Evolutionary conservation across 352 stramenopile genomes (phyloP).

Genomic region (Elongisporangium anandrum): DNA sequence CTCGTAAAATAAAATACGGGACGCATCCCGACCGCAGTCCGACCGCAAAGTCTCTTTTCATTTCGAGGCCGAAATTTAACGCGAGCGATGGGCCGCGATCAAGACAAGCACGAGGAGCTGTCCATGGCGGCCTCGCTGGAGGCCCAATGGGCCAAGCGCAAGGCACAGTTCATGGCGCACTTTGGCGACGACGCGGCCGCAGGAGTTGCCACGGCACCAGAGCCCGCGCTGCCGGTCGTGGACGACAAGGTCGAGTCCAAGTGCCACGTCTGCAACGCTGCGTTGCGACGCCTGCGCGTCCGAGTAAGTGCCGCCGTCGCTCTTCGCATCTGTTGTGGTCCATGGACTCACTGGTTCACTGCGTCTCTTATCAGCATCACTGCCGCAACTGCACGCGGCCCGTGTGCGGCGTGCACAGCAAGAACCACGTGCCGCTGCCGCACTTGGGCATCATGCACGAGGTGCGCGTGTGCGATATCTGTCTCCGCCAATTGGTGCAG

Average conservation of each 20-base stretch:
- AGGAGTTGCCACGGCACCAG: slow-evolving; percentile 4
- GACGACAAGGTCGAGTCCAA: slow-evolving; percentile 28
- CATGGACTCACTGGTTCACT: slow-evolving; percentile 1
- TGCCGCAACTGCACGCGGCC: slow-evolving; percentile 61
- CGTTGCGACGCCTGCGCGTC: slow-evolving; percentile 41
- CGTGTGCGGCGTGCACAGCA: slow-evolving; percentile 71
- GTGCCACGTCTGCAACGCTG: slow-evolving; percentile 62
- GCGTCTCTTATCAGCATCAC: slow-evolving; percentile 29
- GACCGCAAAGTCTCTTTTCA: not conserved
- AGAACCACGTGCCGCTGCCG: slow-evolving; percentile 71
- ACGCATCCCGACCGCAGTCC: not conserved
- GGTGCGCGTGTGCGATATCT: slow-evolving; percentile 71
- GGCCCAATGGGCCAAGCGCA: slow-evolving; percentile 23
- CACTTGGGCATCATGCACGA: slow-evolving; percentile 72
- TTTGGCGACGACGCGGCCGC: slow-evolving; percentile 19
- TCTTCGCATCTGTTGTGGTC: slow-evolving; percentile 3
- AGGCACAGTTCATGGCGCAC: slow-evolving; percentile 42
- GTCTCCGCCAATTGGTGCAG: slow-evolving; percentile 62
- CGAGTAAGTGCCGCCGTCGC: slow-evolving; percentile 23
- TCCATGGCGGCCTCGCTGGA: slow-evolving; percentile 35
- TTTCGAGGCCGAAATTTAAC: not conserved
- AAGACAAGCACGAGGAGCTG: slow-evolving; percentile 7
- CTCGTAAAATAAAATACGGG: not conserved
- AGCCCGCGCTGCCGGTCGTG: slow-evolving; percentile 1
- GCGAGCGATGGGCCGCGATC: not conserved